Conservation (phyloP, 2,329 filamentous ascomycete genomes). For the Fusarium compactum region DNA sequence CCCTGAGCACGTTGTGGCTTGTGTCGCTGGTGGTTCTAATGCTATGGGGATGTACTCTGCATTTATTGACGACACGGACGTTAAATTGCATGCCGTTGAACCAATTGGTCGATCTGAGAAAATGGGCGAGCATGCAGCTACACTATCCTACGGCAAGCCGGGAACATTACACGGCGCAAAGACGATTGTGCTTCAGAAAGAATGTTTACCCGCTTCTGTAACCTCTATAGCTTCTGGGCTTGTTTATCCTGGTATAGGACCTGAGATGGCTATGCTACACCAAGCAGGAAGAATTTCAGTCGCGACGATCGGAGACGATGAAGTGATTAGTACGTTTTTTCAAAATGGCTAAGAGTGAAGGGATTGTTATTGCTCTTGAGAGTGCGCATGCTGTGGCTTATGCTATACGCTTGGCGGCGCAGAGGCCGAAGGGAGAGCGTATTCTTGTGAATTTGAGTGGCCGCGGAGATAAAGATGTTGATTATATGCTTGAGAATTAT, state of each 20-base stretch:
- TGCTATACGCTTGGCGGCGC: neutral
- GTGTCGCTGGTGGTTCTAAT: slow-evolving; percentile 17
- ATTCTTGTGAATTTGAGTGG: slow-evolving; percentile 8
- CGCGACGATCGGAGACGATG: neutral
- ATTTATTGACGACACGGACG: neutral
- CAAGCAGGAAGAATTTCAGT: slow-evolving; percentile 1
- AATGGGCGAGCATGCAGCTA: slow-evolving; percentile 9
- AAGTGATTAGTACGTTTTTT: slow-evolving; percentile 5
- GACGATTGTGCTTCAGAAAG: slow-evolving; percentile 8
- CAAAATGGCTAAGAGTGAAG: neutral
- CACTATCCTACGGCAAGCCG: neutral
- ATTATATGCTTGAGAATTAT: slow-evolving; percentile 10
- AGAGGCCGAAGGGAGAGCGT: neutral
- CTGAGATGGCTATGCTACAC: slow-evolving; percentile 10
- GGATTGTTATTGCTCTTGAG: slow-evolving; percentile 7
- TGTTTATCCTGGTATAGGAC: slow-evolving; percentile 2
- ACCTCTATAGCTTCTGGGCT: slow-evolving; percentile 12
- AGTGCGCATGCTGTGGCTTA: slow-evolving; percentile 15
- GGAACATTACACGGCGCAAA: slow-evolving; percentile 18
- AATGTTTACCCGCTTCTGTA: neutral
- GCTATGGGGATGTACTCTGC: slow-evolving; percentile 11
- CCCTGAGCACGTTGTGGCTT: slow-evolving; percentile 10
- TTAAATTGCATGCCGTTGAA: neutral
- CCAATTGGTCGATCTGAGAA: neutral
- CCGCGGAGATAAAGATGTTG: slow-evolving; percentile 14